Evolutionary conservation across 176 grass and related monocot genomes (phyloP).

Genomic region (Aegilops speltoides): DNA sequence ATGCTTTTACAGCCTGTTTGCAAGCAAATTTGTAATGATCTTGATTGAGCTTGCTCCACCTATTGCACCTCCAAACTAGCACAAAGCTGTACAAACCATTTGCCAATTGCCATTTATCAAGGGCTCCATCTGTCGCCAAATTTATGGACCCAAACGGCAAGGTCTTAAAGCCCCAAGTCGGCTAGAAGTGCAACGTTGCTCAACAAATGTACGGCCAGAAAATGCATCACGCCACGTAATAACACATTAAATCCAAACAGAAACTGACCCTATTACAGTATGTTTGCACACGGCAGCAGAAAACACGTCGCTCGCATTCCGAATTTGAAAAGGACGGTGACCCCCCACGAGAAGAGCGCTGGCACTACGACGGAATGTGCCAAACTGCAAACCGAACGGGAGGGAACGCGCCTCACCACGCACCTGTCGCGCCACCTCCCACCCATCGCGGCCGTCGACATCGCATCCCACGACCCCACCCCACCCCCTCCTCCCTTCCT

Average conservation of each 20-base stretch:
- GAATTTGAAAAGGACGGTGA: constrained; percentile 11
- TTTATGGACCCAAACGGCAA: neutral
- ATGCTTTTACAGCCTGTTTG: too few relatives aligned
- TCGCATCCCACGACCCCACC: constrained; percentile 1
- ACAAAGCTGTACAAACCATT: neutral
- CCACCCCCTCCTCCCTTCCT: neutral
- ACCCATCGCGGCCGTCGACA: constrained; percentile 16
- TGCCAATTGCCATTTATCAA: neutral
- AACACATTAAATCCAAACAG: neutral
- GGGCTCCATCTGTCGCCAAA: neutral
- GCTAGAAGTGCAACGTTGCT: neutral
- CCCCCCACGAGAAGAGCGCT: neutral
- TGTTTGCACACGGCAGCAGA: neutral
- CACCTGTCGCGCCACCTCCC: neutral
- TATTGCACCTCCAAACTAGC: too few relatives aligned
- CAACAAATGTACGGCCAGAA: neutral
- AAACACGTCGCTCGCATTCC: constrained; percentile 1
- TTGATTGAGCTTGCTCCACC: too few relatives aligned
- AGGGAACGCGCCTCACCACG: neutral
- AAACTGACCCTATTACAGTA: neutral
- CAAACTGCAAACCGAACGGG: neutral
- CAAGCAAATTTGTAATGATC: too few relatives aligned
- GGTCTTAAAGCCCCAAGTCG: neutral
- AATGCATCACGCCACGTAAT: neutral
- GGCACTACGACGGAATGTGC: constrained; percentile 23